phyloP scores from a whole-genome alignment of 2,329 filamentous ascomycete species.

The Beauveria scarabaeidicola region DNA sequence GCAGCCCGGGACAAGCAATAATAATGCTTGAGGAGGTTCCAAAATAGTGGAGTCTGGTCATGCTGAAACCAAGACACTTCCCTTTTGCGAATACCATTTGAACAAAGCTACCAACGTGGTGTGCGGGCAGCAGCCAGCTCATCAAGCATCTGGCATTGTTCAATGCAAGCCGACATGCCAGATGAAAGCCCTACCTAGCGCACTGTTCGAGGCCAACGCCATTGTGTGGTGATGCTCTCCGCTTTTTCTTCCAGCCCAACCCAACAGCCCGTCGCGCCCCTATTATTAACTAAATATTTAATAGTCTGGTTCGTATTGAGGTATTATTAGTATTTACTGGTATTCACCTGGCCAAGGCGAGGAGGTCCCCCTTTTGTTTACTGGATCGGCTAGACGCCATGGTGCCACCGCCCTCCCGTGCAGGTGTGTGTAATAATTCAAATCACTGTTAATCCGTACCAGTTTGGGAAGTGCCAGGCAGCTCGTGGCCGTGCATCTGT shows the following conservation, averaged over 20 bases:
- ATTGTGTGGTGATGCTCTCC: background rate
- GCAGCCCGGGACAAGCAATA: background rate
- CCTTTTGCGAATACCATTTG: background rate
- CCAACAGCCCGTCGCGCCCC: no score
- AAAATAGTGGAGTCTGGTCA: background rate
- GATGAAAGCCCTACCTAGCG: no score
- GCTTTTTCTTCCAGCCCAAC: conserved; percentile 1
- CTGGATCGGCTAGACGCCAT: background rate
- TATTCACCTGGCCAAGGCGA: no score
- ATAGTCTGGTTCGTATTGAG: background rate
- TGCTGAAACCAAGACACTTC: background rate
- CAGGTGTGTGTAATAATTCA: background rate
- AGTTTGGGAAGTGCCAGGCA: background rate
- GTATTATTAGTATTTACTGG: no score
- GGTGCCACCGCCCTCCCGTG: background rate
- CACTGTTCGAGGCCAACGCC: no score
- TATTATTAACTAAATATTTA: background rate
- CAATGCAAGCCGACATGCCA: background rate
- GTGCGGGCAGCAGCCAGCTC: conserved; percentile 1
- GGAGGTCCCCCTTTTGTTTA: background rate
- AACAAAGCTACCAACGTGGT: background rate
- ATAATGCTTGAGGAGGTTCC: background rate
- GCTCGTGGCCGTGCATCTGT: conserved; percentile 6
- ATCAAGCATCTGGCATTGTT: conserved; percentile 3
- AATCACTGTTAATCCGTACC: no score